Evolutionary conservation across 164 flowering plant genomes (phyloP).

Genomic region (Annona squamosa): DNA sequence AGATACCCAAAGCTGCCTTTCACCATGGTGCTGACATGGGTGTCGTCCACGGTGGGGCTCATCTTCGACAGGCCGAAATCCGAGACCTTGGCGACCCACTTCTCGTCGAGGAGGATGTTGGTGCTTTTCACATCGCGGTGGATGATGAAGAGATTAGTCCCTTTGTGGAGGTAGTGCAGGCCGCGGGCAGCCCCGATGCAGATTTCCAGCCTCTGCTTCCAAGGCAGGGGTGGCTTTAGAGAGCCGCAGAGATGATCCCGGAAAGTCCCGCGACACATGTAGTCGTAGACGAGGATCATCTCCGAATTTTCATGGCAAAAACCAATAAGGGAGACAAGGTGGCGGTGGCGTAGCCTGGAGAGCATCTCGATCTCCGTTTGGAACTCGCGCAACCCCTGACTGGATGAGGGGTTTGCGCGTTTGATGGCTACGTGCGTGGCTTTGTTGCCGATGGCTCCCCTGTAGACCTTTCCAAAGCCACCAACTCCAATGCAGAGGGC

Average conservation of each 20-base stretch:
- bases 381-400: conserved; percentile 43
- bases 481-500: conserved; percentile 34
- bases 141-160: conserved; percentile 41
- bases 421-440: conserved; percentile 38
- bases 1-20: conserved; percentile 51
- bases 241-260: conserved; percentile 41
- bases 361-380: conserved; percentile 54
- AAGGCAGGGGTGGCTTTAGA: conserved; percentile 30
- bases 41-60: conserved; percentile 33
- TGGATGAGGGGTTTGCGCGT: conserved; percentile 32
- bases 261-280: conserved; percentile 43
- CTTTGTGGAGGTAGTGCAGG: conserved; percentile 43
- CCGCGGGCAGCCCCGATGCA: conserved; percentile 52
- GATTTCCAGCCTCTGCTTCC: conserved; percentile 43
- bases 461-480: conserved; percentile 49
- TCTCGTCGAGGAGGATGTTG: conserved; percentile 41
- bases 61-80: conserved; percentile 45
- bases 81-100: conserved; percentile 51
- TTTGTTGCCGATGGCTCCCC: conserved; percentile 29
- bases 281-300: conserved; percentile 47
- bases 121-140: conserved; percentile 51
- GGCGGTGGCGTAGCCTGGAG: conserved; percentile 39
- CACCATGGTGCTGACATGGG: conserved; percentile 44
- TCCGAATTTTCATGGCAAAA: conserved; percentile 40
- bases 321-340: conserved; percentile 45